Evolutionary conservation across 2,329 filamentous ascomycete species (phyloP).

Genomic region (Xylaria sp.): DNA sequence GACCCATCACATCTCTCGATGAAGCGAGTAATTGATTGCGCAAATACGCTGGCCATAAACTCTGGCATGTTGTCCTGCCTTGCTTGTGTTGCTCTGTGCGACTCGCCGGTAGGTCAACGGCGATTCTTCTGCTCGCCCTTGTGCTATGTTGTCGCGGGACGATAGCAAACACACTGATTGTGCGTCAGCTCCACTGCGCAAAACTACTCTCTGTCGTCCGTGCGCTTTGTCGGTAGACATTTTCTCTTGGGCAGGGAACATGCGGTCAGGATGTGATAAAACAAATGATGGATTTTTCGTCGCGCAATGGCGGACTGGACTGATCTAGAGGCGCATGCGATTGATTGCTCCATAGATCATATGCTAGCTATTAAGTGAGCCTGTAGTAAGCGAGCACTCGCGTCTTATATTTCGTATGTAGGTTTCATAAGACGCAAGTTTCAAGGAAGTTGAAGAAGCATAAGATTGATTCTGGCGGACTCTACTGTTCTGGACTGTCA

Average conservation of each 20-base stretch:
- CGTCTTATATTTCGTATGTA: neutral
- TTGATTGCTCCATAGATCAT: constrained; percentile 13
- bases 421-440: neutral
- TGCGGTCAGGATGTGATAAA: neutral
- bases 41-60: constrained; percentile 16
- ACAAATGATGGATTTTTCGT: neutral
- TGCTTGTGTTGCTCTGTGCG: constrained; percentile 33
- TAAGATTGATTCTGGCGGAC: neutral
- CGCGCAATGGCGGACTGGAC: neutral
- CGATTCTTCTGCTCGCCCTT: constrained; percentile 13
- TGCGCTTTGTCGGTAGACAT: constrained; percentile 3
- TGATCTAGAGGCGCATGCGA: neutral
- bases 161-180: neutral
- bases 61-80: constrained; percentile 21
- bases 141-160: constrained; percentile 19
- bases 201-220: constrained; percentile 5
- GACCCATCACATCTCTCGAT: neutral
- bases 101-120: constrained; percentile 21
- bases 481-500: neutral
- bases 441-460: neutral
- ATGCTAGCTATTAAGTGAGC: neutral
- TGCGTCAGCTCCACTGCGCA: neutral
- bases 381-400: neutral
- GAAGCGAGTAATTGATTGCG: constrained; percentile 6
- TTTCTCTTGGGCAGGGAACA: neutral